Evolutionary conservation across 176 grass and related monocot species (phyloP).

Genomic region (Calamus simplicifolius): DNA sequence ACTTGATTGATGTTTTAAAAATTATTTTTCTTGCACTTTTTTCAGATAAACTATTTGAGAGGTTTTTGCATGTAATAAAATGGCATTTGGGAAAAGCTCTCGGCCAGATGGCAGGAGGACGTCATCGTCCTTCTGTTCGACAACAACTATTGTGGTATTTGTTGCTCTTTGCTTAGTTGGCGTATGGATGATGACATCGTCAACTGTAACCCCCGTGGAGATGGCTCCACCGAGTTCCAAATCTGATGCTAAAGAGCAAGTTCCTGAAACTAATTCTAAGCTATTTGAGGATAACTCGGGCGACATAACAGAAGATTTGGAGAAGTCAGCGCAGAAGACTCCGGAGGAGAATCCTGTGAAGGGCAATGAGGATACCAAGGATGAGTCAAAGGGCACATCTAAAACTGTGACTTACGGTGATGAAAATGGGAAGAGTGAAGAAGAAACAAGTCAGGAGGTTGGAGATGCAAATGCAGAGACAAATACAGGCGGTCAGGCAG

Average conservation of each 20-base stretch:
- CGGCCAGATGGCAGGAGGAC: conserved; percentile 26
- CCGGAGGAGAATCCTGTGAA: conserved; percentile 14
- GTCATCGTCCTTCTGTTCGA: conserved; percentile 34
- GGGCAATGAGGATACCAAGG: not conserved
- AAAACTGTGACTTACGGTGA: conserved; percentile 15
- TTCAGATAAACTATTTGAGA: not conserved
- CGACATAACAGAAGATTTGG: conserved; percentile 10
- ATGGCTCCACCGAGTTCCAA: conserved; percentile 29
- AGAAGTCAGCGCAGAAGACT: conserved; percentile 8
- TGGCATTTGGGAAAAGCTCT: conserved; percentile 35
- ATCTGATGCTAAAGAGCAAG: conserved; percentile 24
- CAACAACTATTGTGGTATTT: conserved; percentile 34
- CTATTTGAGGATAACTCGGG: conserved; percentile 13
- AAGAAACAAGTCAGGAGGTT: conserved; percentile 6
- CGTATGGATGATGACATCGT: conserved; percentile 70
- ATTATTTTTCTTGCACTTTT: not conserved
- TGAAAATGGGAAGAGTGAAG: conserved; percentile 12
- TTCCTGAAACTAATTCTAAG: conserved; percentile 8
- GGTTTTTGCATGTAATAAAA: conserved; percentile 3
- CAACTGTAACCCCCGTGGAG: conserved; percentile 51
- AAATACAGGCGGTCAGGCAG: not conserved
- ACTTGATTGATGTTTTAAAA: no score
- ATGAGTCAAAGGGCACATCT: not conserved
- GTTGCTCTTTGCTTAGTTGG: conserved; percentile 63
- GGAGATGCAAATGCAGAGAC: not conserved